Evolutionary conservation across 805 yeast genomes (phyloP).

Genomic region (Candida dendrica): DNA sequence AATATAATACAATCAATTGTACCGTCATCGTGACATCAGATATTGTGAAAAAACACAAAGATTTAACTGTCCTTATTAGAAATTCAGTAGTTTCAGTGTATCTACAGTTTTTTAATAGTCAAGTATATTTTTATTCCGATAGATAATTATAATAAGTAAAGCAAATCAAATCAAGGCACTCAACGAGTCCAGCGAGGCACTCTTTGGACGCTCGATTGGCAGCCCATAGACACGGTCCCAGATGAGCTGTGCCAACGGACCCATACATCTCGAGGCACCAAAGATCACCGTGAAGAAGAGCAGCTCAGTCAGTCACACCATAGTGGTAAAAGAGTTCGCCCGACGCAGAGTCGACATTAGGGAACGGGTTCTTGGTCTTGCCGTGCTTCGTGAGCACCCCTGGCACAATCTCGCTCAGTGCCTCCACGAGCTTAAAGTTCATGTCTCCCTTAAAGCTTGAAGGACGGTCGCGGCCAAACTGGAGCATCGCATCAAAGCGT

Average conservation of each 20-base stretch:
- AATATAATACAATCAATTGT: too few species aligned
- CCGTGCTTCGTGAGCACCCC: conserved; percentile 71
- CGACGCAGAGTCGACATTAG: conserved; percentile 75
- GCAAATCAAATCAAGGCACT: too few species aligned
- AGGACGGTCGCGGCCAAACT: conserved; percentile 48
- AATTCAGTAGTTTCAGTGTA: too few species aligned
- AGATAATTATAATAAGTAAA: background rate
- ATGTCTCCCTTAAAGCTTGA: conserved; percentile 55
- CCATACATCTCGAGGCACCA: conserved; percentile 77
- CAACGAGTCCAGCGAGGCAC: conserved; percentile 9
- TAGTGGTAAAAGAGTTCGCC: conserved; percentile 77
- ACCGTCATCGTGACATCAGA: too few species aligned
- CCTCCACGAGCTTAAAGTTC: conserved; percentile 58
- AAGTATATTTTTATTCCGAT: too few species aligned
- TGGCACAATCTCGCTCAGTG: conserved; percentile 66
- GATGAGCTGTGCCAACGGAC: conserved; percentile 71
- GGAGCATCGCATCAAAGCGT: conserved; percentile 66
- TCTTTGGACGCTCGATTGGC: conserved; percentile 78
- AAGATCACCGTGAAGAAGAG: conserved; percentile 74
- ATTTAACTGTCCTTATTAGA: too few species aligned
- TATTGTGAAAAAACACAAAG: too few species aligned
- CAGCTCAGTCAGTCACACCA: conserved; percentile 63
- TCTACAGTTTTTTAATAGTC: too few species aligned
- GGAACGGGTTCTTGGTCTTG: conserved; percentile 80
- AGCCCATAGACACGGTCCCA: conserved; percentile 72